Base-by-base conservation (phyloP, 257 asterid species). In the Salvia rosmarinus region DNA sequence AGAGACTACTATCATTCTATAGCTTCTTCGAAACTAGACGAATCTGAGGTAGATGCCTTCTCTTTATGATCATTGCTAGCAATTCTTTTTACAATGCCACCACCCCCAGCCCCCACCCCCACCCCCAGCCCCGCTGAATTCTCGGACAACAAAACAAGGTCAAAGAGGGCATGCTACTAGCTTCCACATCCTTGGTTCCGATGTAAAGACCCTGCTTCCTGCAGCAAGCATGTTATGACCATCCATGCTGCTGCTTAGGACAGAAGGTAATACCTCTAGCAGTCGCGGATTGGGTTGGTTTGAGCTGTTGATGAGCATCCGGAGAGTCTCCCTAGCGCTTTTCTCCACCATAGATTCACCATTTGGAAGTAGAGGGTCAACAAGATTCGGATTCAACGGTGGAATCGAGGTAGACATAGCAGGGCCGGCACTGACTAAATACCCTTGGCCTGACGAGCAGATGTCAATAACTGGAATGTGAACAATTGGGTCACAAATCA, bases 381-480 rank as follows among this genome's bases (percentile, higher is more conserved):
- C 79, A 2, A 84, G 79, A 68, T 78, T 84, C 19, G 91, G 82
- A 19, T 67, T 78, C 21, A 89, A 62, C 1, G 95, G 85, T 32
- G 91, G 81, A 58, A 90, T 82, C 10, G 88, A 71, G 28, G 95
- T 79, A 2, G 96, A 80, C 32, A 89, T 86, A 17, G 85, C 67
- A 21, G 95, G 89, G 23, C 96, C 92, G 0, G 97, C 95, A 54
- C 95, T 87, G 58, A 89, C 99, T 67, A 95, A 55, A 68, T 91
- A 95, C 14, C 98, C 96, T 70, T 86, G 96, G 50, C 98, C 99
- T 4, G 98, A 88, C 5, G 99, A 91, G 81, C 95, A 94, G 61
- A 89, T 75, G 28, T 85, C 97, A 25, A 95, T 87, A n/a, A 95
- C 84, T 8, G 99, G 99, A 69, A 95, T 72, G 52, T 95, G 98